phyloP scores from a whole-genome alignment of 2,329 filamentous ascomycete genomes.

The Penicillium corylophilum region DNA sequence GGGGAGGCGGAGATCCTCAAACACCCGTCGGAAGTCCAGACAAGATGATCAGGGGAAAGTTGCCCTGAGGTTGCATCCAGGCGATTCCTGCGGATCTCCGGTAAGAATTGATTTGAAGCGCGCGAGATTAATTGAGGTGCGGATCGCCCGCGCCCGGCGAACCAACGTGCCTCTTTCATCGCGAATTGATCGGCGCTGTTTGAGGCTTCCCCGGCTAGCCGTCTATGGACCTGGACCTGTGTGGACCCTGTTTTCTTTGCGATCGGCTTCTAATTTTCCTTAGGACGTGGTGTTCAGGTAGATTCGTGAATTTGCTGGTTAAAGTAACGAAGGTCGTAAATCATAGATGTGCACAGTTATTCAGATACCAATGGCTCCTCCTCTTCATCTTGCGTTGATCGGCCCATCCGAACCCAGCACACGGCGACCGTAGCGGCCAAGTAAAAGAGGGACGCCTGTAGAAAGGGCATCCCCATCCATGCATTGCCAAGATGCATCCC shows the following conservation, averaged over 20 bases:
- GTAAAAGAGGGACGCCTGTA: conserved; percentile 23
- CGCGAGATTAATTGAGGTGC: conserved; percentile 14
- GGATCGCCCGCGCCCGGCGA: conserved; percentile 15
- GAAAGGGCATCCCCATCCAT: conserved; percentile 31
- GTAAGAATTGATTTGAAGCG: background rate
- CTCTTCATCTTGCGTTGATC: conserved; percentile 2
- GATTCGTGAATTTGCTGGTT: background rate
- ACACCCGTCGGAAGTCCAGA: conserved; percentile 7
- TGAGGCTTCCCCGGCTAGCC: conserved; percentile 5
- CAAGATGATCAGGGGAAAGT: background rate
- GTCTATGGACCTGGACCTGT: background rate
- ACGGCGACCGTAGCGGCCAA: conserved; percentile 13
- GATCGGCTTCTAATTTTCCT: background rate
- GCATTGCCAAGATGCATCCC: conserved; percentile 26
- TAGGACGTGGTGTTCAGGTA: background rate
- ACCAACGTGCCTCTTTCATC: conserved; percentile 4
- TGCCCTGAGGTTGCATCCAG: conserved; percentile 21
- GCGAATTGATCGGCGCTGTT: background rate
- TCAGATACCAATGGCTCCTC: conserved; percentile 11
- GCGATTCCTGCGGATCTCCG: conserved; percentile 19
- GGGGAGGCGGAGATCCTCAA: background rate
- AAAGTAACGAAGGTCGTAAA: background rate
- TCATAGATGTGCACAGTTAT: background rate
- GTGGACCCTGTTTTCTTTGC: background rate
- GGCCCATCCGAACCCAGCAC: conserved; percentile 11